Evolutionary conservation across 2,329 filamentous ascomycete species (phyloP).

Genomic region (Volutella citrinella): DNA sequence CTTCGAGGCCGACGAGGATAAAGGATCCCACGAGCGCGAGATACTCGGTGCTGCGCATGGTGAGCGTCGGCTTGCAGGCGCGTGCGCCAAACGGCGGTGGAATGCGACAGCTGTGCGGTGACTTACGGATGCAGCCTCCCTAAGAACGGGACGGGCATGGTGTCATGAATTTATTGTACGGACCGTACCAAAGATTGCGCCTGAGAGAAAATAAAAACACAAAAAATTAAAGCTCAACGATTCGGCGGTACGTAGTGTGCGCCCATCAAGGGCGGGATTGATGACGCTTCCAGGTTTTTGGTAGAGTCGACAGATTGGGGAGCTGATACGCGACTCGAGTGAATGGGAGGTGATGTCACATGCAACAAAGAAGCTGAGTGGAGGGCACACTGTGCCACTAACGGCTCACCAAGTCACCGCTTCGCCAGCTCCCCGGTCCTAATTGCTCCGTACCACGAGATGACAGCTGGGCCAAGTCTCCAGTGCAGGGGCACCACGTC

Average conservation of each 20-base stretch:
- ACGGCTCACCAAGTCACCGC: too few relatives aligned
- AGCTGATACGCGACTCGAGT: slow-evolving; percentile 1
- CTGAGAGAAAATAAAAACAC: too few relatives aligned
- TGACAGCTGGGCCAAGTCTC: too few relatives aligned
- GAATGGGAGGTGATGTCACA: slow-evolving; percentile 24
- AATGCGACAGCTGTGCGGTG: too few relatives aligned
- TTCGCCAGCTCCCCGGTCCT: too few relatives aligned
- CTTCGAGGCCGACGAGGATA: slow-evolving; percentile 77
- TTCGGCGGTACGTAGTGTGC: slow-evolving; percentile 7
- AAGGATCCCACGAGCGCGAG: slow-evolving; percentile 82
- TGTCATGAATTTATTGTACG: too few relatives aligned
- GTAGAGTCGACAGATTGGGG: slow-evolving; percentile 5
- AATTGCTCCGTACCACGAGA: too few relatives aligned
- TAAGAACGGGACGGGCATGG: slow-evolving; percentile 52
- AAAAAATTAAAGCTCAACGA: too few relatives aligned
- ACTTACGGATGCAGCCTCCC: slow-evolving; percentile 52
- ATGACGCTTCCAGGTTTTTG: slow-evolving; percentile 8
- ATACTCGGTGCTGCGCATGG: slow-evolving; percentile 69
- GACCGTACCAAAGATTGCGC: too few relatives aligned
- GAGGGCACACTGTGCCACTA: slow-evolving; percentile 10
- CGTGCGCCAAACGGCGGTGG: slow-evolving; percentile 4
- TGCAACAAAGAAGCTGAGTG: slow-evolving; percentile 18
- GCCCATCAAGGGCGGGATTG: slow-evolving; percentile 6
- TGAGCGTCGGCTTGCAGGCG: too few relatives aligned
- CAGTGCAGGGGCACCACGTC: too few relatives aligned